Evolutionary conservation across 1,284 basidiomycete species (phyloP).

Genomic region (Fistulinella cinereoalba): DNA sequence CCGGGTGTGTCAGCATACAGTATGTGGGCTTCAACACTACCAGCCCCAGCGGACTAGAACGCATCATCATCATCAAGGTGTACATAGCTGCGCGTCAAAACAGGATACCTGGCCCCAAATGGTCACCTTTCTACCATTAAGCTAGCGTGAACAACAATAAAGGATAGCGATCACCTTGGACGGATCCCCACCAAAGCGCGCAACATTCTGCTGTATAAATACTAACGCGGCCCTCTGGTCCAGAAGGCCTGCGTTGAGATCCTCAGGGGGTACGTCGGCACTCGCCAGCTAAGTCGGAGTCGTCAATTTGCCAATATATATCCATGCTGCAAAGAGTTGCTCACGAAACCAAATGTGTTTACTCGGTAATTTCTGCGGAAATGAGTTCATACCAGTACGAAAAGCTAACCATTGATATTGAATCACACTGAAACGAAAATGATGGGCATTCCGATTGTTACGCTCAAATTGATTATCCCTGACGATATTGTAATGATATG

Average conservation of each 20-base stretch:
- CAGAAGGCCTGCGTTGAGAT: constrained; percentile 53
- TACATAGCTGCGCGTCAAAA: background rate
- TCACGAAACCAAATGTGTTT: constrained; percentile 22
- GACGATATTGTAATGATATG: background rate
- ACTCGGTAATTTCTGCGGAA: constrained; percentile 14
- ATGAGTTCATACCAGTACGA: background rate
- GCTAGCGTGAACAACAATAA: background rate
- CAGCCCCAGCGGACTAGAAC: constrained; percentile 19
- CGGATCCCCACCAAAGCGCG: constrained; percentile 62
- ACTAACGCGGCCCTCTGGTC: constrained; percentile 57
- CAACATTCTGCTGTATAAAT: constrained; percentile 62
- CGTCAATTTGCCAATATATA: too few species aligned
- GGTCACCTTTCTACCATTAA: constrained; percentile 13
- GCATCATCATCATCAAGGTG: background rate
- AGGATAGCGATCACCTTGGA: constrained; percentile 39
- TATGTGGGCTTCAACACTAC: constrained; percentile 19
- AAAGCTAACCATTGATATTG: background rate
- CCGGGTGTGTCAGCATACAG: constrained; percentile 8
- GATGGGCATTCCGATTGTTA: constrained; percentile 14
- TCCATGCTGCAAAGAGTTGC: background rate
- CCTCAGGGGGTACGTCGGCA: constrained; percentile 42
- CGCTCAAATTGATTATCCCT: constrained; percentile 17
- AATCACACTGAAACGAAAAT: constrained; percentile 19
- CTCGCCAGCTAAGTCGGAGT: constrained; percentile 60
- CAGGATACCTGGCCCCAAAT: constrained; percentile 21